Base-by-base conservation (phyloP, 73 alveolate genomes). In the Paramecium biaurelia region DNA sequence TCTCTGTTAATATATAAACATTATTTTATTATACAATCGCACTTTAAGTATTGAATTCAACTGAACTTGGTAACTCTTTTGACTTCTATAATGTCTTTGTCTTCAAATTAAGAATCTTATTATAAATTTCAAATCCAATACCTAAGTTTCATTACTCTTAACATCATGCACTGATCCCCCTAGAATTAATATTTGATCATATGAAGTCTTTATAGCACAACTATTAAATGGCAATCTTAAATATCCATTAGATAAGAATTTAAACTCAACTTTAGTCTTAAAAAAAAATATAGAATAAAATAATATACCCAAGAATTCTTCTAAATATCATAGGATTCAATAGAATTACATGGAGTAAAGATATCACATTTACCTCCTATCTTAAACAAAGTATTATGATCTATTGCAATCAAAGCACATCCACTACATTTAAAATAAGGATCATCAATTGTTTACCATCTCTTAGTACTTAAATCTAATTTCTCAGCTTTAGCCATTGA, bases 131-230 rank as follows among this genome's bases (percentile, higher is more conserved):
- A 53, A 15, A 18, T 72, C 2, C 43, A 79, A 79, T 79, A 79
- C 90, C 43, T 79, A 20, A 4, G 90, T 79, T 79, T 79, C 90
- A 43, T 79, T 63, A 10, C 45, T 24, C 7, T 41, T 43, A 14
- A 79, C 90, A 79, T 79, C 90, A 47, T 79, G 90, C 0, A 79
- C 74, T 20, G 76, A 43, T 43, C 90, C 90, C 2, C 90, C 90
- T 4, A 79, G 12, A 30, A 79, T 79, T 18, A 79, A 21, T 0
- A 79, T 43, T 30, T 79, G 20, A 43, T 47, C 72, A 43, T 79
- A 42, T n/a, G 76, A 38, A 23, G 7, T 47, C 15, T 9, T 38
- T 1, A 34, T 23, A 2, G 56, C 70, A 43, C 45, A 23, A 42
- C 63, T 18, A 42, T 43, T 41, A 79, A 42, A 79, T 8, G 90